phyloP scores from a whole-genome alignment of 192 early-diverging fungal species.

The Rhizophagus clarus region DNA sequence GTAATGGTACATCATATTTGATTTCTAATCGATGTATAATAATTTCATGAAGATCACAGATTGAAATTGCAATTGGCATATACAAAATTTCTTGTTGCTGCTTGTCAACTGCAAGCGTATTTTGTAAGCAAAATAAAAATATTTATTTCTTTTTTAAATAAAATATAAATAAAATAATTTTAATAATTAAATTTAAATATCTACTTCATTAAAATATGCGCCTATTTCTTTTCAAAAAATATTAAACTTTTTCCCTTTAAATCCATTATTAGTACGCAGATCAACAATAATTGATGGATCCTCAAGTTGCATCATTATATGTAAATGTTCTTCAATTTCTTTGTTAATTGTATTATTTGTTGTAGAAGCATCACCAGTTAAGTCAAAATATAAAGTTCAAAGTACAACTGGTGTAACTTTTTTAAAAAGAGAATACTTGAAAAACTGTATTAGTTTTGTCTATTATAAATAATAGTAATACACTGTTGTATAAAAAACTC shows the following conservation, averaged over 20 bases:
- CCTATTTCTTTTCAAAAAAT: not conserved
- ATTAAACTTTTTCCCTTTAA: not conserved
- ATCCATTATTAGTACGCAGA: not conserved
- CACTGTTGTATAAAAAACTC: not conserved
- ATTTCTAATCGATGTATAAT: no score
- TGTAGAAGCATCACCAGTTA: not conserved
- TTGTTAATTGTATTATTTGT: not conserved
- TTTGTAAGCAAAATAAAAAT: not conserved
- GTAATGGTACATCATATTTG: no score
- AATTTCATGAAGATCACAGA: no score
- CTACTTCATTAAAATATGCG: not conserved
- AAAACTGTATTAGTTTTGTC: no score
- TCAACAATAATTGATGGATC: not conserved
- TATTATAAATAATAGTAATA: no score
- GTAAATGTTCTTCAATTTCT: not conserved
- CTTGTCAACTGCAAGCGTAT: no score
- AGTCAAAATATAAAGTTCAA: not conserved
- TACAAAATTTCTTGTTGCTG: no score
- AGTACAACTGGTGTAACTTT: not conserved
- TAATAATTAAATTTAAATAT: not conserved
- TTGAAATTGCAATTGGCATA: no score
- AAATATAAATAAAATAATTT: not conserved
- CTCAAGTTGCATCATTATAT: not conserved
- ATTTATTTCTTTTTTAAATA: not conserved
- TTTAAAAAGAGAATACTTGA: no score